Evolutionary conservation across 2,329 filamentous ascomycete genomes (phyloP), one percentile per base, ranked within the genome.

Genomic region (Phialophora verrucosa): DNA sequence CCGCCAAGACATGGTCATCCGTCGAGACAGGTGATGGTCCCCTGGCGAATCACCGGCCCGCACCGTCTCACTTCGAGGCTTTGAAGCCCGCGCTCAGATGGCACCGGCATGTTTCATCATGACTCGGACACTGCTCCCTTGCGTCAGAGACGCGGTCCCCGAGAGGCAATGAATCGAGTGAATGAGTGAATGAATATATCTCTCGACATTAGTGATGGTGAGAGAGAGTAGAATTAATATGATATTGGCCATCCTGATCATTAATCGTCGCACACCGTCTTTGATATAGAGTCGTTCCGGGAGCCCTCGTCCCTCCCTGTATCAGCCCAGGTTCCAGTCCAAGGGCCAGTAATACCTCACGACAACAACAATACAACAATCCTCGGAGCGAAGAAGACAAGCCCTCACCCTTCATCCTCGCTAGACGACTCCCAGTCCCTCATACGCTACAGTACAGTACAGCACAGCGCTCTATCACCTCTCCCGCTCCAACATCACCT

Each of bases 51-150:
- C 49, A 12, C 49, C 49, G 49, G 5, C 20, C 49, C 10, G 49
- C 49, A 27, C 49, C 12, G 25, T 27, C 23, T 51, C 11, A 10
- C 23, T 14, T 51, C 14, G 20, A 51, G 20, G 25, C 20, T 29
- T 11, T 51, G 49, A 51, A 51, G 49, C 49, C 49, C 49, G 49
- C 49, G 49, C 49, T 25, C 25, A 51, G 10, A 27, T 23, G 49
- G 25, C 20, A 3, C 20, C 20, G 49, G 11, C 8, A 8, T 20
- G 49, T 51, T 51, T 51, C 49, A 51, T 51, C 20, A 51, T 51
- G 20, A 51, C 49, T 23, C 49, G 49, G 23, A 14, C 20, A 27
- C 20, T 25, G 20, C 49, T 23, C 49, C 49, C 38, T 44, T 44
- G 38, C 38, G 14, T 44, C 38, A n/a, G 17, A 44, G 17, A 44